Base-by-base conservation (phyloP, 108 stramenopile species). In the Hondaea fermentalgiana region DNA sequence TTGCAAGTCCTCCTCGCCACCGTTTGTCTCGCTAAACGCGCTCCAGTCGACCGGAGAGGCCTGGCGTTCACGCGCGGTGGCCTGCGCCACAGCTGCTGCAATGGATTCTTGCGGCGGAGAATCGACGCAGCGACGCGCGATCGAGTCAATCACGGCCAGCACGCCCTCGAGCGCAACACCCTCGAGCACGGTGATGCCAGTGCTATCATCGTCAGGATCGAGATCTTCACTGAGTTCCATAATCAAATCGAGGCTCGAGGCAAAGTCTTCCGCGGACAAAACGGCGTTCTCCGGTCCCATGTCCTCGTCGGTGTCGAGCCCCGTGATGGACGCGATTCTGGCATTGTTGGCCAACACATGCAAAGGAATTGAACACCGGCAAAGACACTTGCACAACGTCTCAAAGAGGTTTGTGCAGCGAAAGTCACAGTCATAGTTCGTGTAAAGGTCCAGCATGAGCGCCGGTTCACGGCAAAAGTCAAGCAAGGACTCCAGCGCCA, bases 381-480 rank as follows among this genome's bases (percentile, higher is more conserved):
- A 94, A 21, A 98, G 92, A 10, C 95, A 92, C 5, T 90, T 90
- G 53, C 93, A 94, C 51, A 98, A 93, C 3, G 90, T 91, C 90
- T 97, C 97, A 88, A 97, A 99, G 28, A 99, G 90, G 90, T 99
- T 99, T 60, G 97, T 96, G 91, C 98, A 97, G 25, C 95, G 92
- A 47, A 98, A 95, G 89, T 98, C 98, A 88, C 98, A 98, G 93
- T 99, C 98, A 93, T 98, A 99, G 91, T 98, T 98, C 87, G 96
- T 89, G 92, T 98, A 99, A 5, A 99, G 87, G 90, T 98, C 98
- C 47, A 94, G 94, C 95, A 99, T 97, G 19, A 98, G 90, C 44
- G 92, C 95, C 23, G 97, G 97, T 91, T 98, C 98, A 58, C 97
- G 89, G 71, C 96, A 96, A 58, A 98, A 98, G 90, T 98, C 98